These are phyloP conservation scores for Comarum palustre DNA, from an alignment of 306 rosid species.

Conservation along the genomic window DNA sequence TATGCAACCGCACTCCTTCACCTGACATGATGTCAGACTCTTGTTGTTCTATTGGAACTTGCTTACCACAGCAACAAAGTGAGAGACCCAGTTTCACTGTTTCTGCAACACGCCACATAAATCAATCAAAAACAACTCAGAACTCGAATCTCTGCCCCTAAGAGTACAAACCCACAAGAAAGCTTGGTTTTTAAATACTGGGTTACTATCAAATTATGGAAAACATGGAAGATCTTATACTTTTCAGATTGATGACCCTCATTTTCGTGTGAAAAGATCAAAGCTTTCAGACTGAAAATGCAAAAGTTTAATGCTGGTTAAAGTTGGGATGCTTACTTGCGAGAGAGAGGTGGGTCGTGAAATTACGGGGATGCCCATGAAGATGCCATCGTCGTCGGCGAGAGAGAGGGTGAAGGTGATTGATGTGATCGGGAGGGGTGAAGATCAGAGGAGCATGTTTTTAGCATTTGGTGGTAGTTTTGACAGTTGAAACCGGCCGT, in stretches of 20 bases:
- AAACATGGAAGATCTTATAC: background rate
- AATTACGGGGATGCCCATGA: slow-evolving; percentile 1
- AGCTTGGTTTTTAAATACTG: background rate
- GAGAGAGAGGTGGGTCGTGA: background rate
- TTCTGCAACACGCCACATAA: background rate
- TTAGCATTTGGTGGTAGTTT: background rate
- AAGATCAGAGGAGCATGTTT: background rate
- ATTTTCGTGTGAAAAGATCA: background rate
- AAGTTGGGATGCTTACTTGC: background rate
- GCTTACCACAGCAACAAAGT: slow-evolving; percentile 9
- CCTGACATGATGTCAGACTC: slow-evolving; percentile 46
- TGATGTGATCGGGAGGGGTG: background rate
- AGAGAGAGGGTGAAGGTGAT: background rate
- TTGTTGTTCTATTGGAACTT: slow-evolving; percentile 20
- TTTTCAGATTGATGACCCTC: background rate
- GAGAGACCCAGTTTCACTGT: slow-evolving; percentile 9
- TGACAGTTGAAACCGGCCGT: background rate
- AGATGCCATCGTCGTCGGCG: background rate
- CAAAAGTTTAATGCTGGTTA: background rate
- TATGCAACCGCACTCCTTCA: slow-evolving; percentile 51
- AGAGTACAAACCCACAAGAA: background rate
- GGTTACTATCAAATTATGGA: background rate
- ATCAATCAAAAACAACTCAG: background rate
- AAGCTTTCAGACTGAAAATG: background rate
- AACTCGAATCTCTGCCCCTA: background rate